Evolutionary conservation across 2,329 filamentous ascomycete species (phyloP).

Genomic region (Ascochyta rabiei): DNA sequence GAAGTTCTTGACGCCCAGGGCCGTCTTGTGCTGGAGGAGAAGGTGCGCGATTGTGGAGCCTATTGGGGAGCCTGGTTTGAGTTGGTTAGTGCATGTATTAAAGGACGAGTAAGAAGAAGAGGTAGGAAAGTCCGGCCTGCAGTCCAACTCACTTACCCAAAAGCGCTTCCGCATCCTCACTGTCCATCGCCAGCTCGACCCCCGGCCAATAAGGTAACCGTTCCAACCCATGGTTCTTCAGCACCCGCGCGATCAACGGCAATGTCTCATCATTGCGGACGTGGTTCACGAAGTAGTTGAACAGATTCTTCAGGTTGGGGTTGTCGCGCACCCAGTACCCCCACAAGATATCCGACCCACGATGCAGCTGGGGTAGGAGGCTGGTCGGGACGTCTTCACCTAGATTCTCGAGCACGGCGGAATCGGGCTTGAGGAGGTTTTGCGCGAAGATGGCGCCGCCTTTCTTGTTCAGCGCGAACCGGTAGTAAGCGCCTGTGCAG

Average conservation of each 20-base stretch:
- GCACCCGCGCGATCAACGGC: neutral
- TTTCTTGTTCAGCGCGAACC: slow-evolving; percentile 10
- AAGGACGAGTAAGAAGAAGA: too few relatives aligned
- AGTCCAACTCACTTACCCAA: slow-evolving; percentile 8
- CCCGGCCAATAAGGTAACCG: slow-evolving; percentile 22
- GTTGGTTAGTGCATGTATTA: neutral
- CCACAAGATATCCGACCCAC: slow-evolving; percentile 18
- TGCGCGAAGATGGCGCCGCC: slow-evolving; percentile 9
- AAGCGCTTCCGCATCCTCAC: slow-evolving; percentile 13
- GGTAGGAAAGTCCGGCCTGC: neutral
- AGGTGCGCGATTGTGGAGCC: slow-evolving; percentile 10
- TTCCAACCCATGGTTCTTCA: neutral
- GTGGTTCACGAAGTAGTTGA: slow-evolving; percentile 11
- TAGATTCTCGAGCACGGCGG: neutral
- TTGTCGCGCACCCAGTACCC: slow-evolving; percentile 12
- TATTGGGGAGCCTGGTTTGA: slow-evolving; percentile 7
- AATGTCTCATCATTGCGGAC: slow-evolving; percentile 9
- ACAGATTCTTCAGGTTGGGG: slow-evolving; percentile 6
- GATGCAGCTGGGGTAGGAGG: slow-evolving; percentile 7
- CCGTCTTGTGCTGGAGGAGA: slow-evolving; percentile 15
- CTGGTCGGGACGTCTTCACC: neutral
- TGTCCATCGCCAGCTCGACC: slow-evolving; percentile 4
- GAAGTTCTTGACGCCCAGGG: slow-evolving; percentile 11
- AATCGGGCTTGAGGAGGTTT: neutral
- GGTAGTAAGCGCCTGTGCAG: slow-evolving; percentile 7